Evolutionary conservation across 2,329 filamentous ascomycete species (phyloP).

Genomic region (Emergomyces africanus): DNA sequence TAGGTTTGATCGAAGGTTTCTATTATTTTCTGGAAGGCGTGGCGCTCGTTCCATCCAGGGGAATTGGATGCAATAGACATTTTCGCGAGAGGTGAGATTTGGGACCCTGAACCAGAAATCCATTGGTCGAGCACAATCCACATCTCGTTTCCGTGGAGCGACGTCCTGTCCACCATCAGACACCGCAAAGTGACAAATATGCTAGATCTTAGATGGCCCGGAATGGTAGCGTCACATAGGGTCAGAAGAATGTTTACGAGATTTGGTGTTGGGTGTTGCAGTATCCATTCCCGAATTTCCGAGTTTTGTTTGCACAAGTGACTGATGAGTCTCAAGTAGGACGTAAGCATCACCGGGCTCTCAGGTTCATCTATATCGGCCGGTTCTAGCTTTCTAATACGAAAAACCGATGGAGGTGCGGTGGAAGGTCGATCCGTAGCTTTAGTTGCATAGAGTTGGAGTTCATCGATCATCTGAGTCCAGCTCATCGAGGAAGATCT

Average conservation of each 20-base stretch:
- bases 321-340: constrained; percentile 76
- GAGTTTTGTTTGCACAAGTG: constrained; percentile 67
- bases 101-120: constrained; percentile 46
- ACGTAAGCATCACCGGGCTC: constrained; percentile 91
- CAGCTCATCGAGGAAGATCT: constrained; percentile 79
- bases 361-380: constrained; percentile 79
- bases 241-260: constrained; percentile 64
- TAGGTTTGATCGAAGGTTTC: constrained; percentile 74
- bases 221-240: constrained; percentile 63
- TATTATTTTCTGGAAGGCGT: constrained; percentile 61
- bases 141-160: constrained; percentile 55
- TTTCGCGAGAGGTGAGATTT: constrained; percentile 34
- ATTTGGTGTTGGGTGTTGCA: constrained; percentile 53
- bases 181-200: constrained; percentile 68
- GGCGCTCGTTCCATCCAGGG: constrained; percentile 37
- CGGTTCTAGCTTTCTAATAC: constrained; percentile 47
- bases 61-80: constrained; percentile 30
- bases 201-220: constrained; percentile 65
- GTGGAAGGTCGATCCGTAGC: constrained; percentile 58
- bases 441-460: constrained; percentile 70
- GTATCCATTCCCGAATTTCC: constrained; percentile 58
- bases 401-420: constrained; percentile 41
- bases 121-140: constrained; percentile 74
- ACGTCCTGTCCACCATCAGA: constrained; percentile 61
- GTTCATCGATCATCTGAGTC: constrained; percentile 81